Conservation (phyloP, 192 early-diverging fungal genomes). For the Coemansia sp. region DNA sequence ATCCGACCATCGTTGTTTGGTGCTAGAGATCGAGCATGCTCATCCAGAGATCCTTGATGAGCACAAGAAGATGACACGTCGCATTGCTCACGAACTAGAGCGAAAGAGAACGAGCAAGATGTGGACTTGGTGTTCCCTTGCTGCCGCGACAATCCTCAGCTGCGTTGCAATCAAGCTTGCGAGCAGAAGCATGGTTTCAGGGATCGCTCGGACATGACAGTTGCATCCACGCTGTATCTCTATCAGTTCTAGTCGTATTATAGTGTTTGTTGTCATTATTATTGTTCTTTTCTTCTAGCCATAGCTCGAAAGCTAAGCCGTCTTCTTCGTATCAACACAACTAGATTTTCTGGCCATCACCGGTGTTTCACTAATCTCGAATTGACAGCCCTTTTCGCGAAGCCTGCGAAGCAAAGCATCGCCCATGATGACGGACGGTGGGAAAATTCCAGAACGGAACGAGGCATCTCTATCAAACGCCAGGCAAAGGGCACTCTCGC, state of each 20-base stretch:
- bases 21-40: constrained; percentile 57
- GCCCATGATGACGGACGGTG: constrained; percentile 82
- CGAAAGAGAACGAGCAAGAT: constrained; percentile 20
- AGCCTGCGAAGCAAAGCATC: constrained; percentile 65
- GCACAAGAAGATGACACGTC: constrained; percentile 23
- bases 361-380: constrained; percentile 34
- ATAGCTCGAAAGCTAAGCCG: too few species aligned
- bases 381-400: constrained; percentile 60
- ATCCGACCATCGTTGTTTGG: constrained; percentile 73
- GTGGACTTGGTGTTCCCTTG: constrained; percentile 46
- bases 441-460: constrained; percentile 70
- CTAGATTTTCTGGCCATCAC: neutral
- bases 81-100: constrained; percentile 24
- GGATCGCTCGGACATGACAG: neutral
- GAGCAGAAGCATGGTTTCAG: constrained; percentile 11
- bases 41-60: constrained; percentile 27
- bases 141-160: constrained; percentile 24
- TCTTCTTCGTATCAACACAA: too few species aligned
- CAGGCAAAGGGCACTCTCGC: constrained; percentile 76
- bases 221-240: neutral
- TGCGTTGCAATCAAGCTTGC: constrained; percentile 27
- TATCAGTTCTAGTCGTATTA: too few species aligned
- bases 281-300: too few species aligned
- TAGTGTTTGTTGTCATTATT: too few species aligned
- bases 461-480: constrained; percentile 59